phyloP scores from a whole-genome alignment of 2,329 filamentous ascomycete species.

The Trichoderma breve region DNA sequence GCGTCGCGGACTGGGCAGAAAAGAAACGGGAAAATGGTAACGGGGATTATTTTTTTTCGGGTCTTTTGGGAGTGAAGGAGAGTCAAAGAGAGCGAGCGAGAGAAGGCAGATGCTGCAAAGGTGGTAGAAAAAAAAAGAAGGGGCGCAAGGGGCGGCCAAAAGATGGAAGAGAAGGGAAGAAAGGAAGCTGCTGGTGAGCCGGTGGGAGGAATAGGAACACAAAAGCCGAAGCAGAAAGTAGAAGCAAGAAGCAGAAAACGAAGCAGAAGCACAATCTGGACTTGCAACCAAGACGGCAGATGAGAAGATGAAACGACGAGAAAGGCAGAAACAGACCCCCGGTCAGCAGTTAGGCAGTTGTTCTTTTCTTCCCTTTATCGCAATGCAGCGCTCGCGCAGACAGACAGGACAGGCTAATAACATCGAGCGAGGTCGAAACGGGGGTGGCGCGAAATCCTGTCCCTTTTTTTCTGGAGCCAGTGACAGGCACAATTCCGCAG shows the following conservation, averaged over 20 bases:
- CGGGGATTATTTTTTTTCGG: neutral
- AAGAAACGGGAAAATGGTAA: neutral
- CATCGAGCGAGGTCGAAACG: constrained; percentile 8
- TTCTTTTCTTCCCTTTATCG: neutral
- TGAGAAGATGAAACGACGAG: neutral
- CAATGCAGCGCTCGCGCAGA: too few species aligned
- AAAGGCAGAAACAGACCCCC: neutral
- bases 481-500: constrained; percentile 6
- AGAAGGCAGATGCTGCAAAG: neutral
- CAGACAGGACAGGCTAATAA: neutral
- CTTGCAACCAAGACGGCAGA: neutral
- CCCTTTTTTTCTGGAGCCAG: constrained; percentile 15
- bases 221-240: neutral
- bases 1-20: constrained; percentile 21
- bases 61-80: neutral
- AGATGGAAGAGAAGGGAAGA: constrained; percentile 1
- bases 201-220: neutral
- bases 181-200: neutral
- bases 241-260: neutral
- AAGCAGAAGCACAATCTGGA: neutral
- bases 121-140: neutral
- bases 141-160: constrained; percentile 4
- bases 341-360: neutral
- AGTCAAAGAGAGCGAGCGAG: constrained; percentile 8
- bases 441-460: constrained; percentile 13